Base-by-base conservation (phyloP, 768 basidiomycete genomes). In the Dentipellis fragilis region DNA sequence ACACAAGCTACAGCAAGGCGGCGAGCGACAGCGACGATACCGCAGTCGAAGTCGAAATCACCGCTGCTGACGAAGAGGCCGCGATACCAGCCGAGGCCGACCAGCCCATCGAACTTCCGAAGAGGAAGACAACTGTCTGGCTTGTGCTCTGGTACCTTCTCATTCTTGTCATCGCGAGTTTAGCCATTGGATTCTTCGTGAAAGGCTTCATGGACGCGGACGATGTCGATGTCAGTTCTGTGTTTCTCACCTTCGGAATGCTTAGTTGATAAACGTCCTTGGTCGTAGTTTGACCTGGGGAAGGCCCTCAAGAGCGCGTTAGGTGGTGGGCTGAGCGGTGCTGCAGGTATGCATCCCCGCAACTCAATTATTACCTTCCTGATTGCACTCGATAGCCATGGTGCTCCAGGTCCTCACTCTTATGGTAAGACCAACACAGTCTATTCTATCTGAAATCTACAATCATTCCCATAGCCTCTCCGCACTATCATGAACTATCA, bases 401-500 rank as follows among this genome's bases (percentile, higher is more conserved):
- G 80, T 97, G 4, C 73, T 97, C 5, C 95, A 97, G 67, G 95
- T 98, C 16, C 68, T 96, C 51, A 81, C 84, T 1, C 78, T 95
- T 57, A 96, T 96, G 93, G 73, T 71, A 59, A 51, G 57, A 48
- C 45, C 17, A 29, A 17, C 52, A 48, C 54, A 29, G 2, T 34
- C 22, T 42, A 23, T 36, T 14, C 21, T 17, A 4, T 3, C n/a
- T 34, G 22, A 23, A 4, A 2, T 22, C 29, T 29, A 38, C n/a
- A 29, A 23, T 49, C 6, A 29, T 4, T 2, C 39, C 10, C 45
- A 11, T 54, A 87, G 87, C 93, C 92, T 5, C 69, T 95, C n/a
- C 81, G 92, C n/a, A 96, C 94, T 2, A 78, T 93, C 54, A 97
- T 98, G 95, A 98, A 97, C 74, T 96, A 89, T 66, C 92, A 93